A percentile compares a stretch with the other conserved stretches of the same genome.
Evolutionary conservation across 352 stramenopile genomes (phyloP).

Genomic region (Phytophthora syringae): DNA sequence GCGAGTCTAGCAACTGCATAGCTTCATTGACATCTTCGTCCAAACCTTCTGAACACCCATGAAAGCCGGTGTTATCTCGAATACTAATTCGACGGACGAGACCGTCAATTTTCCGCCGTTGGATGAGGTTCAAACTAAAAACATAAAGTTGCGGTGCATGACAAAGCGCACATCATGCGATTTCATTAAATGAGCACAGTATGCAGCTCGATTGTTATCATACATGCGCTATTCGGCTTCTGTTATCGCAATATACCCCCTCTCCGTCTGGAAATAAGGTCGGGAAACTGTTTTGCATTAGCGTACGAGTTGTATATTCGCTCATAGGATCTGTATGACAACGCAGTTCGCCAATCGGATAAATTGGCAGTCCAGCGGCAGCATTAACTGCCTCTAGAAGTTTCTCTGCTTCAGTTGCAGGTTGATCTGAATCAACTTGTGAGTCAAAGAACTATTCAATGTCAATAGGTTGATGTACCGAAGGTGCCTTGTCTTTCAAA

Average conservation of each 20-base stretch:
- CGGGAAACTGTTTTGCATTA: slow-evolving; percentile 17
- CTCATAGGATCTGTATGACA: slow-evolving; percentile 1
- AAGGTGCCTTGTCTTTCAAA: no score
- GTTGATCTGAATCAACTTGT: no score
- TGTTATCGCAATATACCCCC: background rate
- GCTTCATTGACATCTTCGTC: background rate
- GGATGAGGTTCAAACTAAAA: slow-evolving; percentile 25
- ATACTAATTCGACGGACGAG: background rate
- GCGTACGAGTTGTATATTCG: slow-evolving; percentile 4
- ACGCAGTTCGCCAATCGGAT: no score
- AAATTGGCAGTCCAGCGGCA: no score
- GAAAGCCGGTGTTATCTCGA: no score
- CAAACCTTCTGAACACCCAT: background rate
- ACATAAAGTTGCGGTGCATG: no score
- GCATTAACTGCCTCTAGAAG: no score
- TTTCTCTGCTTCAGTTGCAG: no score
- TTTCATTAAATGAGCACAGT: slow-evolving; percentile 12
- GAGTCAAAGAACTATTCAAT: no score
- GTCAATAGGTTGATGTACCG: no score
- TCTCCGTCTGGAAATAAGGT: slow-evolving; percentile 11
- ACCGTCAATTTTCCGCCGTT: slow-evolving; percentile 12
- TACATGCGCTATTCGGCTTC: background rate
- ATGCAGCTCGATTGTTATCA: slow-evolving; percentile 10
- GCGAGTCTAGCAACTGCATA: background rate
- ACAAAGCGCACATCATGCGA: background rate